Base-by-base conservation (phyloP, 1,284 basidiomycete species). In the Microbotryum lychnidis-dioicae region DNA sequence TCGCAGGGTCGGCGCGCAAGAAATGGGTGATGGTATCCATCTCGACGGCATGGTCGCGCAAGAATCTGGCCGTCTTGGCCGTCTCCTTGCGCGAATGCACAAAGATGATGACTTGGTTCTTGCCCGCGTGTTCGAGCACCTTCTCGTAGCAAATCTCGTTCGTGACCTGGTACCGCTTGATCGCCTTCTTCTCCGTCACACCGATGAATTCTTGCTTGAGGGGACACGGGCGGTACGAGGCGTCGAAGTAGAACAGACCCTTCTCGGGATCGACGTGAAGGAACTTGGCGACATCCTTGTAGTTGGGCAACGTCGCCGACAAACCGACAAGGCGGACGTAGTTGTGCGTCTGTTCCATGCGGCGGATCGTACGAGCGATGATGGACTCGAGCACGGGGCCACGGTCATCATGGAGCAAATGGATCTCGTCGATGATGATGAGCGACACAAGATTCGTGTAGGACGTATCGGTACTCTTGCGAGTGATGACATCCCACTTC, bases 61-160 rank as follows among this genome's bases (percentile, higher is more conserved):
- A 82, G 77, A 93, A 97, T 73, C 85, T 87, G 29, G 94, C 93
- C 0, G 96, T 98, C 80, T 98, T 98, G 45, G 91, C 90, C 0
- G 96, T 97, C 78, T 97, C 92, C 77, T 98, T 98, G 59, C 96
- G 85, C 53, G 94, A 98, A 75, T 99, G 96, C 1, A 97, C 92
- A 73, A 98, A 98, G 42, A 98, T 92, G 44, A 98, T 82, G 0
- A 87, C 89, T 72, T 92, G 89, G 67, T 91, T 89, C 67, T 79
- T 77, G 55, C 76, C 76, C 0, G 89, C 91, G 73, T 96, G 89
- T 71, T 96, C 91, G 33, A 94, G 82, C 1, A 96, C 89, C 79
- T 98, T 99, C 76, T 98, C 94, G 79, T 98, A 98, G 75, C 93
- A 96, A 48, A 98, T 93, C 75, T 98, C 93, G 78, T 99, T 99